Percentiles rank a stretch among this genome's conserved stretches.
Evolutionary conservation across 306 rosid genomes (phyloP).

Genomic region (Luffa acutangula): DNA sequence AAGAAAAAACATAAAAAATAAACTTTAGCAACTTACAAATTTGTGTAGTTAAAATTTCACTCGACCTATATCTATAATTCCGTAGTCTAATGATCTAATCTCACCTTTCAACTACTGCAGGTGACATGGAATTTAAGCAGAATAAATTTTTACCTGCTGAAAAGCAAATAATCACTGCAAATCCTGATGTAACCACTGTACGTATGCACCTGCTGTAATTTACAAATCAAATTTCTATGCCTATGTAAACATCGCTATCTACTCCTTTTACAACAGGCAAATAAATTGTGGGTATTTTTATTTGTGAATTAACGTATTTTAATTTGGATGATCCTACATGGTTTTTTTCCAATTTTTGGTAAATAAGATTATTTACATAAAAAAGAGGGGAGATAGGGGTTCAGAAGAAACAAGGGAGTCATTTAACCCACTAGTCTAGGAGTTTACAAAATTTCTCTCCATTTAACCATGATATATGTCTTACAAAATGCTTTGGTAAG

Average conservation of each 20-base stretch:
- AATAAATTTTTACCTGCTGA: conserved; percentile 74
- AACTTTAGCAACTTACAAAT: background rate
- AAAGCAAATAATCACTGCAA: conserved; percentile 78
- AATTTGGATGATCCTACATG: background rate
- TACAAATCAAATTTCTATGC: background rate
- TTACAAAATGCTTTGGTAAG: background rate
- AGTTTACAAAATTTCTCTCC: background rate
- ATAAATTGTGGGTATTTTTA: background rate
- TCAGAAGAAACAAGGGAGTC: background rate
- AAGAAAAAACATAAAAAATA: background rate
- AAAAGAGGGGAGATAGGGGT: background rate
- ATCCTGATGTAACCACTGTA: conserved; percentile 87
- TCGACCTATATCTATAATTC: background rate
- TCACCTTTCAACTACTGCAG: conserved; percentile 32
- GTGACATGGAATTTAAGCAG: conserved; percentile 96
- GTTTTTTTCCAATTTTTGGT: background rate
- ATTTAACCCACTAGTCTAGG: background rate
- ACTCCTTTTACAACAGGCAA: background rate
- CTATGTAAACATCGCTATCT: background rate
- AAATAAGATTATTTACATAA: background rate
- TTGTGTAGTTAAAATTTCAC: background rate
- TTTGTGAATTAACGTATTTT: background rate
- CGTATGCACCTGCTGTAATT: conserved; percentile 15
- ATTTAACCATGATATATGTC: background rate
- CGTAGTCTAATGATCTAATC: background rate